Percentiles rank a stretch among this genome's conserved stretches.
These are phyloP conservation scores for Diplodia intermedia DNA, from an alignment of 2,329 filamentous ascomycete genomes.

Conservation along the genomic window DNA sequence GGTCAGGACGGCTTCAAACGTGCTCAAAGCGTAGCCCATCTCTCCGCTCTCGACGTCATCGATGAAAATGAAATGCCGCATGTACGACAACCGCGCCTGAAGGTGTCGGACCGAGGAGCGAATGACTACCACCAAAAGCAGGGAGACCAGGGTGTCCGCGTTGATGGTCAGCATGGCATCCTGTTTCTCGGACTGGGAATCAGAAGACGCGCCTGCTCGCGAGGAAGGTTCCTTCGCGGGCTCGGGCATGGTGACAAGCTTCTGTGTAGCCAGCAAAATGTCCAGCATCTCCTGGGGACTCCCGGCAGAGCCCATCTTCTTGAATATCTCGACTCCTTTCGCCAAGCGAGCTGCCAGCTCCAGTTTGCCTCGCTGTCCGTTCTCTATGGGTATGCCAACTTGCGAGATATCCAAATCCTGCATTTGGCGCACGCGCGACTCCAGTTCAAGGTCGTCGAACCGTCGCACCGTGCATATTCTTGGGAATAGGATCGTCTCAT, in stretches of 20 bases:
- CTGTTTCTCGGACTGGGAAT: constrained; percentile 57
- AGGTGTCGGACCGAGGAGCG: constrained; percentile 86
- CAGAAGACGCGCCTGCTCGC: constrained; percentile 38
- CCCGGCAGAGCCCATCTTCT: constrained; percentile 77
- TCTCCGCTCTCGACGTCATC: constrained; percentile 97
- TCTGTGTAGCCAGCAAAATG: constrained; percentile 78
- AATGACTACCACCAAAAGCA: constrained; percentile 91
- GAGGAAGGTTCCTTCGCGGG: constrained; percentile 54
- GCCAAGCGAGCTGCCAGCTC: constrained; percentile 79
- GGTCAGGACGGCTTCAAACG: constrained; percentile 89
- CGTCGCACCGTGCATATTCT: constrained; percentile 78
- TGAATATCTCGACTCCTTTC: constrained; percentile 85
- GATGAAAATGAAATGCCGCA: constrained; percentile 96
- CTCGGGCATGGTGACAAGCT: constrained; percentile 71
- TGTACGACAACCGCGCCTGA: constrained; percentile 88
- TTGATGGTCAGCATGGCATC: constrained; percentile 70
- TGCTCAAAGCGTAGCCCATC: constrained; percentile 94
- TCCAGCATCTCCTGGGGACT: constrained; percentile 91
- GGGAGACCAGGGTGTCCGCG: constrained; percentile 89
- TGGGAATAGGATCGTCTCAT: constrained; percentile 83
- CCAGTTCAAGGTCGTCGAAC: constrained; percentile 84
- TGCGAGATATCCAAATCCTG: constrained; percentile 92
- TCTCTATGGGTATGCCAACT: constrained; percentile 85
- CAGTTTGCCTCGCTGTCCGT: constrained; percentile 77
- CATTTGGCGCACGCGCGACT: constrained; percentile 91